These are phyloP conservation scores for Kentomonas sorsogonicus DNA, from an alignment of 208 protist species.

Conservation along the genomic window DNA sequence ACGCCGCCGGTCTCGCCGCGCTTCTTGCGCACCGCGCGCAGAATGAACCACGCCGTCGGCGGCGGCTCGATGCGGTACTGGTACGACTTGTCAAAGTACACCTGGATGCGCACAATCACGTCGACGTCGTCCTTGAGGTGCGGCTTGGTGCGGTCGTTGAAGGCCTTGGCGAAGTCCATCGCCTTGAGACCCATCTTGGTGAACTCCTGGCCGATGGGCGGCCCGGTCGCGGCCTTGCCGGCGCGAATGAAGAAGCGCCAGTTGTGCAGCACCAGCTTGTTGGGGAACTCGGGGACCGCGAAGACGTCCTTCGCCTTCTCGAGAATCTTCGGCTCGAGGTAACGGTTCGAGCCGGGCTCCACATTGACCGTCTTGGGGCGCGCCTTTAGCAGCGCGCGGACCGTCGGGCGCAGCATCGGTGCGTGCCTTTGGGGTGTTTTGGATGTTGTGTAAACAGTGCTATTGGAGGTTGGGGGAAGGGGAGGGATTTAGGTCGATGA, in stretches of 20 bases:
- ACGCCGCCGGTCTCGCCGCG: conserved; percentile 74
- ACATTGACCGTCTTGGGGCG: conserved; percentile 70
- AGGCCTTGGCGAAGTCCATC: conserved; percentile 89
- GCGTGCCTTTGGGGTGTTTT: no score
- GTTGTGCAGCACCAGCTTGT: conserved; percentile 83
- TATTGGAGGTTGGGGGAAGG: no score
- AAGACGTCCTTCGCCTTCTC: conserved; percentile 76
- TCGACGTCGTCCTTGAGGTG: conserved; percentile 87
- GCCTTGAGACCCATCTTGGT: conserved; percentile 84
- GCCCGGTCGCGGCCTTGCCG: conserved; percentile 83
- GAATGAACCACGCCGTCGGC: conserved; percentile 81
- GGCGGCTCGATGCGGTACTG: conserved; percentile 80
- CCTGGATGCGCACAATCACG: conserved; percentile 85
- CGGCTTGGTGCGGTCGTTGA: conserved; percentile 87
- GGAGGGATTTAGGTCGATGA: no score
- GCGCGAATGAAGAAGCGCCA: conserved; percentile 88
- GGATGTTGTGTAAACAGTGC: no score
- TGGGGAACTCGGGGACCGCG: conserved; percentile 64
- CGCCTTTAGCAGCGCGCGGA: conserved; percentile 38
- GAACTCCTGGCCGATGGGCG: conserved; percentile 88
- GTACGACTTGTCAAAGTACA: conserved; percentile 91
- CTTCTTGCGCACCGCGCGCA: conserved; percentile 76
- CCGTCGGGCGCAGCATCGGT: conserved; percentile 36
- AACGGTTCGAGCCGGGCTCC: conserved; percentile 65
- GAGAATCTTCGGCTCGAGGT: conserved; percentile 38